A percentile compares a stretch with the other conserved stretches of the same genome.
Evolutionary conservation across 306 rosid species (phyloP).

Genomic region (Echinosophora koreensis): DNA sequence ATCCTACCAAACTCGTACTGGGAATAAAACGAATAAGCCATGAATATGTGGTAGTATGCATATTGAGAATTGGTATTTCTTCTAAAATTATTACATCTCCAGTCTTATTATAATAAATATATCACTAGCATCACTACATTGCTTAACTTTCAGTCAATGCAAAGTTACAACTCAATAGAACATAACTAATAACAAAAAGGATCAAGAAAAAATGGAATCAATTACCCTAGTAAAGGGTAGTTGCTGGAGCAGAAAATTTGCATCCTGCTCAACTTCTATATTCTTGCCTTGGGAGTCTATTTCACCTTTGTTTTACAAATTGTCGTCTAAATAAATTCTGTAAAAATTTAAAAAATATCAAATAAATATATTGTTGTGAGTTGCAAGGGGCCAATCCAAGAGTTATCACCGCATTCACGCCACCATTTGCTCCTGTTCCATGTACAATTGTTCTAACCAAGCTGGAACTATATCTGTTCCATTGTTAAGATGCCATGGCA

Average conservation of each 20-base stretch:
- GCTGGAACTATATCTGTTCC: constrained; percentile 67
- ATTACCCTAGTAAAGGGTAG: constrained; percentile 41
- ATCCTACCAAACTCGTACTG: background rate
- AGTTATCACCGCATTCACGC: constrained; percentile 49
- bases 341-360: constrained; percentile 53
- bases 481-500: constrained; percentile 55
- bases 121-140: constrained; percentile 28
- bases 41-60: constrained; percentile 3
- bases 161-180: constrained; percentile 42
- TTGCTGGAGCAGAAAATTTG: constrained; percentile 53
- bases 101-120: constrained; percentile 23
- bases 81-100: constrained; percentile 35
- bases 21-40: constrained; percentile 1
- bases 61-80: constrained; percentile 17
- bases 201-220: constrained; percentile 36
- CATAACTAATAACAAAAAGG: constrained; percentile 43
- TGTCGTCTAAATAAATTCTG: constrained; percentile 56
- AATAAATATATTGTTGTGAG: constrained; percentile 46
- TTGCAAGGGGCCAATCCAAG: constrained; percentile 33
- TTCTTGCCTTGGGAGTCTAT: constrained; percentile 33
- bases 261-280: constrained; percentile 53
- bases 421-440: constrained; percentile 85
- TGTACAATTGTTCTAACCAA: constrained; percentile 84
- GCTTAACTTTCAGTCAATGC: constrained; percentile 19
- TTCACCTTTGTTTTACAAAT: constrained; percentile 44